Percentiles rank a stretch among this genome's conserved stretches.
phyloP scores from a whole-genome alignment of 2,329 filamentous ascomycete species.

The Cercospora citrullina region DNA sequence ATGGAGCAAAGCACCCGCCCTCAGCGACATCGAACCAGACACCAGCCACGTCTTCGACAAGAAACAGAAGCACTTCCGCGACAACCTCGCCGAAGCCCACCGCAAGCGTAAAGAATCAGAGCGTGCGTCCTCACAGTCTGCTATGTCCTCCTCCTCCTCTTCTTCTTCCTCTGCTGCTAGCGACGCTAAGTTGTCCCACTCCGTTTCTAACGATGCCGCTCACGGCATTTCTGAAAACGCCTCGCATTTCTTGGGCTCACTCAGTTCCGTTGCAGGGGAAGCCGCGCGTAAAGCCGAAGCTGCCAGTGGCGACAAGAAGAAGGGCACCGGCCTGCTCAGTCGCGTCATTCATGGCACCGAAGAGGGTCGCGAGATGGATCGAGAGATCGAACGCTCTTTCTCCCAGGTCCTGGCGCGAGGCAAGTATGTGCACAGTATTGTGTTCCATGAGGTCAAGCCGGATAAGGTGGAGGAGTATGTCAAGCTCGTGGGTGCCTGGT shows the following conservation, averaged over 20 bases:
- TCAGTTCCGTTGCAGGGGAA: constrained; percentile 53
- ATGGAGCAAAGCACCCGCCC: constrained; percentile 60
- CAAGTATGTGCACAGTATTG: constrained; percentile 98
- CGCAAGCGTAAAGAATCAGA: constrained; percentile 77
- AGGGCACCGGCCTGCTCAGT: constrained; percentile 61
- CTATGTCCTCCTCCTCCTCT: constrained; percentile 41
- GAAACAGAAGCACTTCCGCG: constrained; percentile 84
- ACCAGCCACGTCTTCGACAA: constrained; percentile 74
- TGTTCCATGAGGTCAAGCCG: constrained; percentile 92
- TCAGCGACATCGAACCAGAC: constrained; percentile 79
- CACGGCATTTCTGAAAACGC: constrained; percentile 9
- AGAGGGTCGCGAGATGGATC: constrained; percentile 89
- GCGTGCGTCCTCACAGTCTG: constrained; percentile 56
- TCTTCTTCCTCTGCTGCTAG: constrained; percentile 43
- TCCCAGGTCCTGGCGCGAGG: constrained; percentile 91
- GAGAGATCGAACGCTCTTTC: constrained; percentile 94
- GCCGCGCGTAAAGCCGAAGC: constrained; percentile 62
- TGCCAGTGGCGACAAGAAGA: constrained; percentile 61
- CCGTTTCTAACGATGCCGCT: constrained; percentile 29
- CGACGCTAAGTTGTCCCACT: constrained; percentile 22
- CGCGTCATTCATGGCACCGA: constrained; percentile 96
- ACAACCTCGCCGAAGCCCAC: constrained; percentile 73
- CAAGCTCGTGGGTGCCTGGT: constrained; percentile 84
- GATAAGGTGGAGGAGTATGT: constrained; percentile 96
- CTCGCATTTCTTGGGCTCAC: constrained; percentile 59